These are phyloP conservation scores for Gloeostereum incarnatum DNA, from an alignment of 768 basidiomycete species.

Conservation along the genomic window DNA sequence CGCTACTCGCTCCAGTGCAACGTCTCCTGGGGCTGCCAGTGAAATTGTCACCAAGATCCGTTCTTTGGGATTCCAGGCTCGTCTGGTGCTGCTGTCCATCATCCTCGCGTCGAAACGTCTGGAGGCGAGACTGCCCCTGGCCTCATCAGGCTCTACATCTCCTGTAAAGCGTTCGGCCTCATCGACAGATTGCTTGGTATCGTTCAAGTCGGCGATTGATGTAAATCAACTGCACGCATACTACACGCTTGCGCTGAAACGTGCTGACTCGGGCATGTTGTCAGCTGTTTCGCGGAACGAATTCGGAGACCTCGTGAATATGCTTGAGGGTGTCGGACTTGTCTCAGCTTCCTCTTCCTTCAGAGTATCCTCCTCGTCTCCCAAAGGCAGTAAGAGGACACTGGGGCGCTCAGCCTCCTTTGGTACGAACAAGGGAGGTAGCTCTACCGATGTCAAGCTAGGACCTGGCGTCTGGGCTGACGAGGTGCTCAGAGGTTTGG, in stretches of 20 bases:
- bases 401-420: slow-evolving; percentile 56
- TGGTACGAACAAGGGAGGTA: slow-evolving; percentile 22
- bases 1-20: slow-evolving; percentile 11
- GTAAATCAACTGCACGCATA: slow-evolving; percentile 53
- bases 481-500: slow-evolving; percentile 65
- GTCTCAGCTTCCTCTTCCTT: slow-evolving; percentile 31
- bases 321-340: slow-evolving; percentile 70
- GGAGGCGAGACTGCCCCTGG: slow-evolving; percentile 46
- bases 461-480: slow-evolving; percentile 56
- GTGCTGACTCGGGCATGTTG: slow-evolving; percentile 46
- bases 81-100: slow-evolving; percentile 56
- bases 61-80: slow-evolving; percentile 64
- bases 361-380: slow-evolving; percentile 23
- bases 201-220: slow-evolving; percentile 36
- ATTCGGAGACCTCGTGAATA: slow-evolving; percentile 60
- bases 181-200: too few species aligned
- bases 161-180: slow-evolving; percentile 47
- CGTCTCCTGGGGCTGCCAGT: slow-evolving; percentile 27
- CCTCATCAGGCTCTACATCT: slow-evolving; percentile 23
- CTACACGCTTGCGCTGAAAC: slow-evolving; percentile 50
- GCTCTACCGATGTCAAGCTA: slow-evolving; percentile 38
- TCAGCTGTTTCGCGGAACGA: slow-evolving; percentile 65
- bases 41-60: slow-evolving; percentile 61
- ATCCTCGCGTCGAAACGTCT: slow-evolving; percentile 57
- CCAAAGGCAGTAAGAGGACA: slow-evolving; percentile 38